Evolutionary conservation across 2,329 filamentous ascomycete species (phyloP).

Genomic region (Samsoniella hepiali): DNA sequence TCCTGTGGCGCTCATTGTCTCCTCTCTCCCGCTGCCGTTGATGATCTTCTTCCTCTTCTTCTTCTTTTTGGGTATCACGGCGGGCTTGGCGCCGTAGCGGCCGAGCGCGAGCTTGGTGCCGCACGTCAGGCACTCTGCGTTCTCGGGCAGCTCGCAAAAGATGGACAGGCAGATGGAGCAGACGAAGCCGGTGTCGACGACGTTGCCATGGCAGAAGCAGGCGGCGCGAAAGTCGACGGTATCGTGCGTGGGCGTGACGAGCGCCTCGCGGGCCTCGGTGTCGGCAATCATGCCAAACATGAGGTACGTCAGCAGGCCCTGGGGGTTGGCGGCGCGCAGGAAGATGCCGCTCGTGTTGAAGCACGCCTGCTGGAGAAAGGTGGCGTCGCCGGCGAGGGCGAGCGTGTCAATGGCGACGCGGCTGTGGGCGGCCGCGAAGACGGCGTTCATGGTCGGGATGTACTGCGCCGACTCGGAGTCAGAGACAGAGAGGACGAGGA

Average conservation of each 20-base stretch:
- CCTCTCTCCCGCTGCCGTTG: slow-evolving; percentile 51
- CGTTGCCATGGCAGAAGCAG: slow-evolving; percentile 90
- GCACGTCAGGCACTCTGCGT: slow-evolving; percentile 76
- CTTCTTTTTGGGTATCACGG: slow-evolving; percentile 68
- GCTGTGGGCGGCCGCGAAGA: slow-evolving; percentile 89
- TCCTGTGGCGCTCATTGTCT: slow-evolving; percentile 57
- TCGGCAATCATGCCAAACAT: slow-evolving; percentile 89
- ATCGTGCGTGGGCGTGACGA: slow-evolving; percentile 77
- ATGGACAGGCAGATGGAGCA: slow-evolving; percentile 96
- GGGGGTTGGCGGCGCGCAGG: slow-evolving; percentile 52
- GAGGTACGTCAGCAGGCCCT: slow-evolving; percentile 82
- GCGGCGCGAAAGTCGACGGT: slow-evolving; percentile 96
- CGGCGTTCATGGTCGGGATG: slow-evolving; percentile 97
- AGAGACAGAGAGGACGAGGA: slow-evolving; percentile 86
- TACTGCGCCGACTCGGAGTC: slow-evolving; percentile 85
- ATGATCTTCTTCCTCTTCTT: slow-evolving; percentile 70
- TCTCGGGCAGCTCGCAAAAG: slow-evolving; percentile 66
- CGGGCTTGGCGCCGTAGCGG: slow-evolving; percentile 71
- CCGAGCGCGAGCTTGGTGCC: slow-evolving; percentile 75
- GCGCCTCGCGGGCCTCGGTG: slow-evolving; percentile 50
- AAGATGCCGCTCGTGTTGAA: slow-evolving; percentile 60
- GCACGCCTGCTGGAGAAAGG: slow-evolving; percentile 88
- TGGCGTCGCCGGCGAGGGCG: slow-evolving; percentile 78
- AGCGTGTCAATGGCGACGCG: slow-evolving; percentile 90
- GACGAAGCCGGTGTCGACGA: slow-evolving; percentile 90